phyloP scores from a whole-genome alignment of 78 protist genomes.

The Dictyostelium capitatum region DNA sequence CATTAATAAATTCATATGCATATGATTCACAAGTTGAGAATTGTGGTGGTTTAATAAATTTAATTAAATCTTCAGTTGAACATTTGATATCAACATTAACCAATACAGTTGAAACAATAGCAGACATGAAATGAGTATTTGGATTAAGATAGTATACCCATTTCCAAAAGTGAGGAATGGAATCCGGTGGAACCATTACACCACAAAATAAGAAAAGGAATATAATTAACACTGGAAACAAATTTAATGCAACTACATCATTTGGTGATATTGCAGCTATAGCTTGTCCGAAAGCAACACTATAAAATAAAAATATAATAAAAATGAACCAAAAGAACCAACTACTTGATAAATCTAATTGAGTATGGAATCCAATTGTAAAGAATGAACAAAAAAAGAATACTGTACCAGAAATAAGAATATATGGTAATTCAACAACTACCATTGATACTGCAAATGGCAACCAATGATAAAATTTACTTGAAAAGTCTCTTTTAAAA shows the following conservation, averaged over 20 bases:
- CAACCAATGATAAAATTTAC: conserved; percentile 59
- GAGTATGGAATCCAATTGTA: conserved; percentile 47
- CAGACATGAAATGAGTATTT: conserved; percentile 58
- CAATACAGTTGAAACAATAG: conserved; percentile 54
- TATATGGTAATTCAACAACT: conserved; percentile 63
- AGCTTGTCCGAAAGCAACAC: conserved; percentile 73
- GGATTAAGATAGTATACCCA: conserved; percentile 40
- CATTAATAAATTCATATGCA: not conserved
- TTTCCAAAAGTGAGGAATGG: conserved; percentile 43
- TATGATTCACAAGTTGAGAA: conserved; percentile 24
- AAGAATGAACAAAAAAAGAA: conserved; percentile 48
- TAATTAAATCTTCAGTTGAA: conserved; percentile 15
- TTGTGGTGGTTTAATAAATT: conserved; percentile 2
- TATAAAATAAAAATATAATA: conserved; percentile 37
- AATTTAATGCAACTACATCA: conserved; percentile 39
- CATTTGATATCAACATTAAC: not conserved
- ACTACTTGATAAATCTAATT: conserved; percentile 8
- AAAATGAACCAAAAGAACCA: conserved; percentile 57
- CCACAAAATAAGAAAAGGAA: conserved; percentile 77
- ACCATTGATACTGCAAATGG: conserved; percentile 62
- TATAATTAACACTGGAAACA: conserved; percentile 39
- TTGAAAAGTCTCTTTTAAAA: conserved; percentile 60
- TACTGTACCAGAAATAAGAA: conserved; percentile 35
- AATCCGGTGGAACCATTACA: conserved; percentile 47
- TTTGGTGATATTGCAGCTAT: conserved; percentile 39